phyloP scores from a whole-genome alignment of 148 eudicot genomes.

The Rhododendron vialii region DNA sequence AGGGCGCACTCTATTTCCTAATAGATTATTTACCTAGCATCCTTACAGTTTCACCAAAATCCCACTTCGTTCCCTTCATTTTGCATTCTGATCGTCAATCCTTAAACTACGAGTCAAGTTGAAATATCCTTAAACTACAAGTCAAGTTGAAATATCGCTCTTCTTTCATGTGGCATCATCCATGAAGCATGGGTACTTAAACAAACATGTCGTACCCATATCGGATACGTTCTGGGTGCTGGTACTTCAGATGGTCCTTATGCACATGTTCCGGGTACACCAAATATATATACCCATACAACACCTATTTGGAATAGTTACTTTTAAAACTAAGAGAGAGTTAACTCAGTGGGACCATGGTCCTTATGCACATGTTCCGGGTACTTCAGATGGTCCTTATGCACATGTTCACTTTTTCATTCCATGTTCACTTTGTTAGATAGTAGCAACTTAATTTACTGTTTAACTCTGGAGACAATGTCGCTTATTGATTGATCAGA shows the following conservation, averaged over 20 bases:
- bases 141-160: neutral
- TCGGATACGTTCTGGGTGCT: neutral
- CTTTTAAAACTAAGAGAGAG: neutral
- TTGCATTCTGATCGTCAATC: neutral
- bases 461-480: no score
- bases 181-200: no score
- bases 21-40: neutral
- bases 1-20: neutral
- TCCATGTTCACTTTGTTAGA: neutral
- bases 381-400: no score
- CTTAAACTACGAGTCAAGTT: neutral
- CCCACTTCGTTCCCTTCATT: neutral
- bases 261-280: neutral
- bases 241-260: neutral
- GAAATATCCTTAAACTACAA: neutral
- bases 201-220: neutral
- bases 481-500: constrained; percentile 21
- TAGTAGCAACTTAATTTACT: neutral
- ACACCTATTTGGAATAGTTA: neutral
- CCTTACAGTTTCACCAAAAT: neutral
- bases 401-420: neutral
- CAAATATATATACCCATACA: neutral
- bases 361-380: no score
- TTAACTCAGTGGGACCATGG: no score
- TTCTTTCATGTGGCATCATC: no score